Conservation (phyloP, 1,139 yeast species). For the Taphrina betulina region DNA sequence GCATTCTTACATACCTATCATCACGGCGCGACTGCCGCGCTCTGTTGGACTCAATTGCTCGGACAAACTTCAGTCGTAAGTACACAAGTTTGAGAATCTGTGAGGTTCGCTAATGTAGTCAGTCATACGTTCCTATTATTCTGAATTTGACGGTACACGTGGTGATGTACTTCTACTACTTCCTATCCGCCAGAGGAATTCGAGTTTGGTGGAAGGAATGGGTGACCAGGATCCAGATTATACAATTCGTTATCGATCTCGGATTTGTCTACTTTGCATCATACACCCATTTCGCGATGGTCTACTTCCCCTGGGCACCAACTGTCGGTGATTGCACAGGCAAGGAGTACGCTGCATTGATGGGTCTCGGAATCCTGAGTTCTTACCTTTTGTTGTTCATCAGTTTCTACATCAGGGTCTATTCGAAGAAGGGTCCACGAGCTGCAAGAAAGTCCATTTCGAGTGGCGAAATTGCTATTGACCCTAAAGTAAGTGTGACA, state of each 20-base stretch:
- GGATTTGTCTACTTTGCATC: conserved; percentile 90
- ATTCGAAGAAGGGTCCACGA: conserved; percentile 50
- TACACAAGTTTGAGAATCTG: neutral
- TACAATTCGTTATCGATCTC: conserved; percentile 87
- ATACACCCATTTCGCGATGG: conserved; percentile 50
- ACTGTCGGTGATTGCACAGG: conserved; percentile 88
- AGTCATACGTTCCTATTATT: conserved; percentile 88
- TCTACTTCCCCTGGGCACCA: conserved; percentile 59
- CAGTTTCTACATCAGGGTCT: conserved; percentile 86
- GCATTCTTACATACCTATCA: conserved; percentile 80
- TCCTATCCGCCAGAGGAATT: conserved; percentile 87
- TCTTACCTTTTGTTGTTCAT: conserved; percentile 88
- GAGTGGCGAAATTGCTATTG: conserved; percentile 25
- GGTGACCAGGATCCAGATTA: conserved; percentile 95
- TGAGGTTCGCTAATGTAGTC: neutral
- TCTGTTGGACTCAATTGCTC: conserved; percentile 89
- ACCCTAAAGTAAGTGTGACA: too few relatives aligned
- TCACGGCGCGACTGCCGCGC: conserved; percentile 96
- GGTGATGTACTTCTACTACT: conserved; percentile 97
- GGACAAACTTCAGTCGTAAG: conserved; percentile 71
- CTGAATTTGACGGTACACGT: conserved; percentile 92
- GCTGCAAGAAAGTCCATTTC: conserved; percentile 33
- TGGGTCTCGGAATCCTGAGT: conserved; percentile 85
- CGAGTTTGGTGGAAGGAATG: conserved; percentile 99
- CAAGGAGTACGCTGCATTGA: conserved; percentile 85